These are phyloP conservation scores for Mycena galericulata DNA, from an alignment of 768 basidiomycete genomes.

Conservation along the genomic window DNA sequence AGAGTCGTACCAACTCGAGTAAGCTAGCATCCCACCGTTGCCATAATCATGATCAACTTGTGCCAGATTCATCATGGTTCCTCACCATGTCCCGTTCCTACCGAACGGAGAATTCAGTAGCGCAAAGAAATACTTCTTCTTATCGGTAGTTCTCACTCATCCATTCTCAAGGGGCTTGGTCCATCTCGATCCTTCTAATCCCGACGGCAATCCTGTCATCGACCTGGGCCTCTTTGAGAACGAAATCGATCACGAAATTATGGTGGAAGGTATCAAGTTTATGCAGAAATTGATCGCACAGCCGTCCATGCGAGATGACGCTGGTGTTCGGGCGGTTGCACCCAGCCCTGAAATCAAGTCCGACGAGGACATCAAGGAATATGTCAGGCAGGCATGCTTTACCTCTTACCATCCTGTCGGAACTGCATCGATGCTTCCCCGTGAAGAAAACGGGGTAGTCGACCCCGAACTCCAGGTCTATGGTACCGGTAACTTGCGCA, in stretches of 20 bases:
- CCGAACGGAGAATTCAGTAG: constrained; percentile 10
- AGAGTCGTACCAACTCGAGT: constrained; percentile 13
- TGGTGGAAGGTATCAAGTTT: constrained; percentile 17
- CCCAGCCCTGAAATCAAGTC: constrained; percentile 41
- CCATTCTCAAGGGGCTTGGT: constrained; percentile 22
- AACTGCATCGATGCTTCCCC: constrained; percentile 51
- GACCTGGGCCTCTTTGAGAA: constrained; percentile 15
- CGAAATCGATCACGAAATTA: constrained; percentile 21
- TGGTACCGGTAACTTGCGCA: constrained; percentile 40
- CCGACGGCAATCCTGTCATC: neutral
- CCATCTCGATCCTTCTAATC: constrained; percentile 11
- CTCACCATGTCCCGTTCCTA: constrained; percentile 13
- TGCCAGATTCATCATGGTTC: constrained; percentile 25
- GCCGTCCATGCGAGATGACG: neutral
- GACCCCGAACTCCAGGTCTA: constrained; percentile 49
- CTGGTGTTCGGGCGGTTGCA: constrained; percentile 39
- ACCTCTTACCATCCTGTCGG: constrained; percentile 35
- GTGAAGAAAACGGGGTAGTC: constrained; percentile 52
- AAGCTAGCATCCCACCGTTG: neutral
- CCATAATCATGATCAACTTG: too few relatives aligned
- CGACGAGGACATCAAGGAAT: constrained; percentile 44
- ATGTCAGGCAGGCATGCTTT: constrained; percentile 25
- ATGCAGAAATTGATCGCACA: constrained; percentile 11
- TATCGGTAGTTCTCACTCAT: neutral
- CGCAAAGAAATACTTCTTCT: constrained; percentile 9